Conservation (phyloP, 2,329 filamentous ascomycete species). For the Penicillium sclerotigenum region DNA sequence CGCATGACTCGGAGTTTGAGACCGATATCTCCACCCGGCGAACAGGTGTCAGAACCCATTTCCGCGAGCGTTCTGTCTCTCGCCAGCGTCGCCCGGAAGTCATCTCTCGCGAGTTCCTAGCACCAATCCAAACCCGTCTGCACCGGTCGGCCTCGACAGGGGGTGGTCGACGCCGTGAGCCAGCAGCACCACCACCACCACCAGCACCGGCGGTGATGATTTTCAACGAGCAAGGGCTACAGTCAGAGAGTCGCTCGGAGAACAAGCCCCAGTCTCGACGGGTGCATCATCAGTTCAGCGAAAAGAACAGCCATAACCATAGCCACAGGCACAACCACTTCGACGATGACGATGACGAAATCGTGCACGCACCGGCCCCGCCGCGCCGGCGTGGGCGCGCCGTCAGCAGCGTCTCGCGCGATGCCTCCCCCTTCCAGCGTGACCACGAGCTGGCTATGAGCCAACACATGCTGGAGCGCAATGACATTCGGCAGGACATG, state of each 20-base stretch:
- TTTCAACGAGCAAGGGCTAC: constrained; percentile 34
- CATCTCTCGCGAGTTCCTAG: constrained; percentile 19
- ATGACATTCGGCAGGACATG: constrained; percentile 31
- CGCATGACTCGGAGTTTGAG: constrained; percentile 35
- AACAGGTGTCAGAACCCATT: constrained; percentile 19
- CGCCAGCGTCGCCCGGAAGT: constrained; percentile 29
- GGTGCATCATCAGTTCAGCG: constrained; percentile 19
- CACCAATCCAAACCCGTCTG: constrained; percentile 26
- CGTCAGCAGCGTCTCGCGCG: constrained; percentile 25
- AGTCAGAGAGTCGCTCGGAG: constrained; percentile 26
- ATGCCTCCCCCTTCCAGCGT: constrained; percentile 28
- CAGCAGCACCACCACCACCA: constrained; percentile 1
- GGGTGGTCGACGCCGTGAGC: constrained; percentile 26
- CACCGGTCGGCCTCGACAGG: constrained; percentile 39
- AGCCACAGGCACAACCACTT: constrained; percentile 14
- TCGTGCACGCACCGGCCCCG: not conserved
- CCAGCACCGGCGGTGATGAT: constrained; percentile 28
- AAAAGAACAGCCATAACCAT: not conserved
- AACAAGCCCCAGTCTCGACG: constrained; percentile 28
- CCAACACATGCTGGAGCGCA: constrained; percentile 34
- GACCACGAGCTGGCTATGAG: constrained; percentile 36
- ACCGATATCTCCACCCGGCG: constrained; percentile 34
- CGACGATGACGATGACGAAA: constrained; percentile 26
- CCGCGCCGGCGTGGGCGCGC: constrained; percentile 21
- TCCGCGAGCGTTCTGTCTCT: constrained; percentile 34